Base-by-base conservation (phyloP, 2,329 filamentous ascomycete species). In the Aureobasidium melanogenum region DNA sequence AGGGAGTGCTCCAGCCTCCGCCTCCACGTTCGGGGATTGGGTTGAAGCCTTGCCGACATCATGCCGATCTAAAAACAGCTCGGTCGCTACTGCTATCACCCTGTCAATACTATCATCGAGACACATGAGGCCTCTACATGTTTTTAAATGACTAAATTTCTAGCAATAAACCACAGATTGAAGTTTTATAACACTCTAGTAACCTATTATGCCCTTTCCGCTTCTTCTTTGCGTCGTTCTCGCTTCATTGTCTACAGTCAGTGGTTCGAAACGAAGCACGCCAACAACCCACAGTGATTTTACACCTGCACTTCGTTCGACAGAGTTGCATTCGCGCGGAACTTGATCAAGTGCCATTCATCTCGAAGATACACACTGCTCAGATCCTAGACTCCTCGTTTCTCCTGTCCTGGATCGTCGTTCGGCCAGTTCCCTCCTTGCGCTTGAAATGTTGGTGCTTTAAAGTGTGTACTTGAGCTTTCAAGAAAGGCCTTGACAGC, bases 11-110 rank as follows among this genome's bases (percentile, higher is more conserved):
- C n/a, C n/a, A n/a, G n/a, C n/a, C 56, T 30, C 32, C 28, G 44
- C 44, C 56, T 59, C 56, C 56, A 24, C 56, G 26, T 59, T 59
- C 28, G 56, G 54, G 30, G 38, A 44, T 41, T 30, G 5, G 28
- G 28, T n/a, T 36, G 30, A 38, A n/a, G 32, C 48, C 32, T 38
- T 51, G 48, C 48, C 48, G 48, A 38, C 48, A 34, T 48, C 22
- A 22, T 50, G 56, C 56, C 56, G 56, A 48, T 59, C 54, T 39
- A 19, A 10, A 12, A 43, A n/a, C n/a, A 34, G 26, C 52, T 30
- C 19, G 15, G 14, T 34, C 2, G 46, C 26, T 19, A 22, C 17
- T n/a, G 14, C 6, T 30, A 22, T 50, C 46, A 50, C 46, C 46
- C 46, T 32, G 46, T 32, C 46, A 15, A 7, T 9, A 50, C n/a